phyloP scores from a whole-genome alignment of 2,329 filamentous ascomycete species.

The Sphaerulina populicola region DNA sequence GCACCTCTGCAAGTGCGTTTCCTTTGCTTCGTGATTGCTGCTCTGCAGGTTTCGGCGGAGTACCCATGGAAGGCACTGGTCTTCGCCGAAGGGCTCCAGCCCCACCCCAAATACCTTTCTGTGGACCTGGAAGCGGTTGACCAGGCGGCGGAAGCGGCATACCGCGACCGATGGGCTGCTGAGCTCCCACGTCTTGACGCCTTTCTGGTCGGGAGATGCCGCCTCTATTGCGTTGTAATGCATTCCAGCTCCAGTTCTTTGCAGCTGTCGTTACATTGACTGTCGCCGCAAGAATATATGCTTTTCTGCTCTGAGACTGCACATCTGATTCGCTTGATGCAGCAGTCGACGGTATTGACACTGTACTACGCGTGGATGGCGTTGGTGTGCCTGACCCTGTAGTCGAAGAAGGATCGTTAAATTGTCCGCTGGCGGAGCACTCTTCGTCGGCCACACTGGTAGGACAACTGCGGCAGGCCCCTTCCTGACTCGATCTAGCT shows the following conservation, averaged over 20 bases:
- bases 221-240: conserved; percentile 21
- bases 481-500: background rate
- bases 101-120: conserved; percentile 18
- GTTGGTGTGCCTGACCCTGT: conserved; percentile 1
- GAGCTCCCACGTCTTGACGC: conserved; percentile 2
- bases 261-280: conserved; percentile 30
- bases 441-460: background rate
- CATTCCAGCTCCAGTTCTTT: conserved; percentile 29
- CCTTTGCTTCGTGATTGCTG: background rate
- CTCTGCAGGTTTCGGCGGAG: background rate
- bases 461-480: background rate
- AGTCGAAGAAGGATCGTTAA: background rate
- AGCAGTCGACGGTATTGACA: conserved; percentile 11
- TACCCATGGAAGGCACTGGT: conserved; percentile 10
- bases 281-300: conserved; percentile 28
- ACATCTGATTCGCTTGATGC: conserved; percentile 9
- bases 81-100: conserved; percentile 14
- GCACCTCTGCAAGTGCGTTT: background rate
- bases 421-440: background rate
- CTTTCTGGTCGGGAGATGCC: conserved; percentile 16
- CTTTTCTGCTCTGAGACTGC: conserved; percentile 16
- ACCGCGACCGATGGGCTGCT: conserved; percentile 69
- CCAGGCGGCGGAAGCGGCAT: conserved; percentile 75
- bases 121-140: conserved; percentile 56
- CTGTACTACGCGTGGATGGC: conserved; percentile 14